Percentiles rank a stretch among this genome's conserved stretches.
These are phyloP conservation scores for Calocybe gangraenosa DNA, from an alignment of 768 basidiomycete species.

Conservation along the genomic window DNA sequence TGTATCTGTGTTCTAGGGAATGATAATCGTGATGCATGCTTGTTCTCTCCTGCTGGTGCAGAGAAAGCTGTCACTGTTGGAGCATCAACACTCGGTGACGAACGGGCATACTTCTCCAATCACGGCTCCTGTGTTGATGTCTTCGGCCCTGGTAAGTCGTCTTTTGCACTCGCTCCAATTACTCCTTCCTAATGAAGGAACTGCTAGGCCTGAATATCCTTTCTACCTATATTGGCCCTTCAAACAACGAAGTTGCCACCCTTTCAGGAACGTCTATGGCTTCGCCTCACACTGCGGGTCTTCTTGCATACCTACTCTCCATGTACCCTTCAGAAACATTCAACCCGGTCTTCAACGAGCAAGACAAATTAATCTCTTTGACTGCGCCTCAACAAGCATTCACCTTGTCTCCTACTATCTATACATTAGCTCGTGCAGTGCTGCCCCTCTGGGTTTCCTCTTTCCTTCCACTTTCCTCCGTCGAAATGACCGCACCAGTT, in stretches of 20 bases:
- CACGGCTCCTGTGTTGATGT: constrained; percentile 87
- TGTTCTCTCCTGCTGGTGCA: constrained; percentile 88
- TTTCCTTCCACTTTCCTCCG: constrained; percentile 51
- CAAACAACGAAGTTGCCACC: constrained; percentile 55
- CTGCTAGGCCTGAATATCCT: constrained; percentile 75
- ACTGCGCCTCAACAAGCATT: constrained; percentile 27
- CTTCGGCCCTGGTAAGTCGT: constrained; percentile 72
- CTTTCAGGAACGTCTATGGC: constrained; percentile 95
- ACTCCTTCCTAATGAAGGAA: neutral
- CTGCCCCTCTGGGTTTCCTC: constrained; percentile 56
- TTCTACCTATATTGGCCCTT: constrained; percentile 78
- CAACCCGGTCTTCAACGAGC: constrained; percentile 41
- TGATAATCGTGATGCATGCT: constrained; percentile 86
- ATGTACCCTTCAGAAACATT: constrained; percentile 72
- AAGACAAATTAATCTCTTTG: constrained; percentile 32
- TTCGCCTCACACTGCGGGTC: constrained; percentile 86
- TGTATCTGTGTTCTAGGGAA: constrained; percentile 44
- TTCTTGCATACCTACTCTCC: constrained; percentile 89
- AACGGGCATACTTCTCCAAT: constrained; percentile 93
- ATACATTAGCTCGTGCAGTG: constrained; percentile 48
- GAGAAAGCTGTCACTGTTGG: constrained; percentile 92
- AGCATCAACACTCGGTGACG: constrained; percentile 78
- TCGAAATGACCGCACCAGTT: constrained; percentile 31
- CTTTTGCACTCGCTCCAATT: neutral
- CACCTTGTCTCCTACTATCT: constrained; percentile 39